A percentile compares a stretch with the other conserved stretches of the same genome.
Conservation (phyloP, 345 rosid species). For the Eucalyptus virginea region DNA sequence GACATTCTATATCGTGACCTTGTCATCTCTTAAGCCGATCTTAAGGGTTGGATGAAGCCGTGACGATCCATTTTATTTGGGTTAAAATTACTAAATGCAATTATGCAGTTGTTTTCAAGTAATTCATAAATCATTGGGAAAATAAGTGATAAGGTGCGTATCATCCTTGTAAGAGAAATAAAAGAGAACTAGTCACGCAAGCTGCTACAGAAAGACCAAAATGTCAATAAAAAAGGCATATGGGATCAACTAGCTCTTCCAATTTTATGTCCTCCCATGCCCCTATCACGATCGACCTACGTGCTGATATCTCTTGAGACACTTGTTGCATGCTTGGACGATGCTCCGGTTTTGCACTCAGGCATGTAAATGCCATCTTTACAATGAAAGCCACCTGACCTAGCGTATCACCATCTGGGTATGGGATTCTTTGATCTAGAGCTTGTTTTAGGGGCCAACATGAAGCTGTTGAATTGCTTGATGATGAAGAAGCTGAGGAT, state of each 20-base stretch:
- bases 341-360: neutral
- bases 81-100: neutral
- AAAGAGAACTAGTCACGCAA: neutral
- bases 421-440: neutral
- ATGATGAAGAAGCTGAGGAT: neutral
- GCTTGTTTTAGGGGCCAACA: neutral
- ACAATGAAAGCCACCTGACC: neutral
- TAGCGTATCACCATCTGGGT: neutral
- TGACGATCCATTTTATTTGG: neutral
- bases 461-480: neutral
- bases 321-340: neutral
- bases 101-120: neutral
- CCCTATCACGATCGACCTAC: neutral
- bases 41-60: neutral
- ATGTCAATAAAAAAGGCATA: neutral
- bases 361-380: neutral
- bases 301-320: neutral
- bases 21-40: neutral
- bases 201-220: neutral
- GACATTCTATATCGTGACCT: neutral
- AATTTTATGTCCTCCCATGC: neutral
- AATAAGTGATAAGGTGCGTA: neutral
- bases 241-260: neutral
- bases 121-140: neutral
- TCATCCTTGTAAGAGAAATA: neutral